Evolutionary conservation across 169 alveolate genomes (phyloP).

Genomic region (Amoebophrya sp.): DNA sequence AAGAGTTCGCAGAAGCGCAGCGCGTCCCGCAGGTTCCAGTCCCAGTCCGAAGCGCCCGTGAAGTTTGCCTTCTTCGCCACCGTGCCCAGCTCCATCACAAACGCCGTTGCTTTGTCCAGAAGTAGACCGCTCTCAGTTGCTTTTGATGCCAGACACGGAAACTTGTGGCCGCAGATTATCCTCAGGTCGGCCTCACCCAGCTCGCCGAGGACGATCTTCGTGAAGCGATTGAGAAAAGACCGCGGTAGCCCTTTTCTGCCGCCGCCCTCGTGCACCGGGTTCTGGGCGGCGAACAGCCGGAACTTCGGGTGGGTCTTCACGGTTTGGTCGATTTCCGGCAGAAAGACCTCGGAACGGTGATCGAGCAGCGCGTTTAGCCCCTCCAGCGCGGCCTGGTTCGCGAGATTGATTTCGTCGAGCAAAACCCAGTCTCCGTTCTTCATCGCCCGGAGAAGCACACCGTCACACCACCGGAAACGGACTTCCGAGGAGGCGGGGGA

Average conservation of each 20-base stretch:
- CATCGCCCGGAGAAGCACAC: slow-evolving; percentile 88
- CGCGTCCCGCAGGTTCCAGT: slow-evolving; percentile 42
- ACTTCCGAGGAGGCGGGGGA: slow-evolving; percentile 1
- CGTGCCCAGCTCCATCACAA: not conserved
- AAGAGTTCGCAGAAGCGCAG: slow-evolving; percentile 32
- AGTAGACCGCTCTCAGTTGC: not conserved
- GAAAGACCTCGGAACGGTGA: slow-evolving; percentile 88
- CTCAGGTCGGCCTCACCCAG: slow-evolving; percentile 22
- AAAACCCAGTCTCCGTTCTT: slow-evolving; percentile 95
- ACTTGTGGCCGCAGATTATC: not conserved
- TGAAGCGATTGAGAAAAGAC: slow-evolving; percentile 95
- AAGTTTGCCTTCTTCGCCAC: not conserved
- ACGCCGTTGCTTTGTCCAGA: not conserved
- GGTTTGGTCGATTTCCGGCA: slow-evolving; percentile 60
- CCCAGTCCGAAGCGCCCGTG: slow-evolving; percentile 26
- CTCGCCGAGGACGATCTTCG: slow-evolving; percentile 64
- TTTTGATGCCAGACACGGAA: too few species aligned
- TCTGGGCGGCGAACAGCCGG: slow-evolving; percentile 96
- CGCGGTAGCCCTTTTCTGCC: slow-evolving; percentile 97
- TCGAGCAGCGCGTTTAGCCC: slow-evolving; percentile 97
- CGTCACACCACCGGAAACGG: slow-evolving; percentile 85
- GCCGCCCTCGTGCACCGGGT: slow-evolving; percentile 86
- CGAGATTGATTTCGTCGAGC: slow-evolving; percentile 96
- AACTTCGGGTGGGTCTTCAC: slow-evolving; percentile 84
- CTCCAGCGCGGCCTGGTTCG: slow-evolving; percentile 95